A percentile compares a stretch with the other conserved stretches of the same genome.
Evolutionary conservation across 164 flowering plant genomes (phyloP).

Genomic region (Nelumbo lutea): DNA sequence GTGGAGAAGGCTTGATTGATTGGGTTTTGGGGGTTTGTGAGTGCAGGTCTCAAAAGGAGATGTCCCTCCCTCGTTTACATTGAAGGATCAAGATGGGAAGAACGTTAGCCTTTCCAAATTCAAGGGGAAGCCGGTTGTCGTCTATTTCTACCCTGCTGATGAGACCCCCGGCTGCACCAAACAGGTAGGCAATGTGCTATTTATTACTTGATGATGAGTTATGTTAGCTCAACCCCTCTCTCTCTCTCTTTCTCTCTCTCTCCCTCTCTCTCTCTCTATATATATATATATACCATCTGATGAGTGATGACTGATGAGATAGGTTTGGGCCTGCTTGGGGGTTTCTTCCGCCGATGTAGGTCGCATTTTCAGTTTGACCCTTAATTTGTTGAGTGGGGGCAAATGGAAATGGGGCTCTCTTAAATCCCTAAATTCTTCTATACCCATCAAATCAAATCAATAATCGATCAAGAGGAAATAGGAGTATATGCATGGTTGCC

Average conservation of each 20-base stretch:
- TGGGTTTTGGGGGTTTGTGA: background rate
- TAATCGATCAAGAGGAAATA: too few relatives aligned
- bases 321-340: too few relatives aligned
- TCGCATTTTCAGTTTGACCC: background rate
- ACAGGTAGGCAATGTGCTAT: slow-evolving; percentile 40
- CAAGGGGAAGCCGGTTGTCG: slow-evolving; percentile 91
- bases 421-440: too few relatives aligned
- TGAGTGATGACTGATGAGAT: too few relatives aligned
- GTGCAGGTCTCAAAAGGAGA: slow-evolving; percentile 64
- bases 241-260: background rate
- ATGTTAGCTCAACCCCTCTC: background rate
- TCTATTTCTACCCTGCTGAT: slow-evolving; percentile 96
- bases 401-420: too few relatives aligned
- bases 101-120: slow-evolving; percentile 68
- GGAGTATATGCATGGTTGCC: too few relatives aligned
- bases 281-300: background rate
- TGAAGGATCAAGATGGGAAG: slow-evolving; percentile 92
- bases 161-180: slow-evolving; percentile 98
- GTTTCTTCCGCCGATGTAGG: background rate
- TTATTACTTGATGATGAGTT: too few relatives aligned
- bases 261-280: too few relatives aligned
- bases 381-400: too few relatives aligned
- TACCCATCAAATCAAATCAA: too few relatives aligned
- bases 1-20: background rate
- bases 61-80: slow-evolving; percentile 62